Conservation (phyloP, 768 basidiomycete species). For the Mrakia gelida region DNA sequence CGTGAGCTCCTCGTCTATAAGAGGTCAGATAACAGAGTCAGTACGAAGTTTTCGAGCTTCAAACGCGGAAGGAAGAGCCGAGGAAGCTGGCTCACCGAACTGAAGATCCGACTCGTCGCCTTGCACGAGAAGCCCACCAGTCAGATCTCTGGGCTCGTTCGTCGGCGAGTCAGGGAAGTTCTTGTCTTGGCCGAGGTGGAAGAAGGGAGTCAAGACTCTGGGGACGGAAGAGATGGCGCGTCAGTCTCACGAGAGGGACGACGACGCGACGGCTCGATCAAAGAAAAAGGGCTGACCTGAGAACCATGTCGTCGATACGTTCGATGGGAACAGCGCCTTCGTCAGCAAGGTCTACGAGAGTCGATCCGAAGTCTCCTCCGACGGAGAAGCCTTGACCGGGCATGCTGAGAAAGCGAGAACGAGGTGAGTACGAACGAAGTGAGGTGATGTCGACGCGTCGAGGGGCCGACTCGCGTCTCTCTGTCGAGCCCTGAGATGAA, state of each 20-base stretch:
- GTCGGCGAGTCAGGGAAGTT: constrained; percentile 4
- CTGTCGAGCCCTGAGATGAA: too few species aligned
- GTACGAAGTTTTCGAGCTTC: constrained; percentile 36
- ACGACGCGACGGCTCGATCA: background rate
- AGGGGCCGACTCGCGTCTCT: too few species aligned
- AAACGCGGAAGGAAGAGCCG: constrained; percentile 49
- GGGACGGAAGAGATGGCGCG: constrained; percentile 53
- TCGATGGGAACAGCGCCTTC: constrained; percentile 2
- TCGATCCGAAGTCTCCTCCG: constrained; percentile 18
- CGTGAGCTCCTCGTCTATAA: constrained; percentile 34
- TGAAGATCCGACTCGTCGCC: too few species aligned
- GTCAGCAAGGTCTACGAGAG: constrained; percentile 1
- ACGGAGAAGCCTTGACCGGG: constrained; percentile 14
- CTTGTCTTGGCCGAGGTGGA: constrained; percentile 49
- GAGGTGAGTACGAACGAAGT: background rate
- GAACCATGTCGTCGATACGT: constrained; percentile 20
- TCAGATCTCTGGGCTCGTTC: background rate
- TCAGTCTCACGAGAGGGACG: background rate
- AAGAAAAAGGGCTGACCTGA: background rate
- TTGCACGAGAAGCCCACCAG: background rate
- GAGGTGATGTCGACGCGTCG: too few species aligned
- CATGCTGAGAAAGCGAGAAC: background rate
- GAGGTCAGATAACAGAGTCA: constrained; percentile 38
- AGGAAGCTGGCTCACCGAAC: constrained; percentile 45
- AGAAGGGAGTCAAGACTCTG: constrained; percentile 63